Conservation (phyloP, 2,329 filamentous ascomycete genomes). For the Venturia aucupariae region DNA sequence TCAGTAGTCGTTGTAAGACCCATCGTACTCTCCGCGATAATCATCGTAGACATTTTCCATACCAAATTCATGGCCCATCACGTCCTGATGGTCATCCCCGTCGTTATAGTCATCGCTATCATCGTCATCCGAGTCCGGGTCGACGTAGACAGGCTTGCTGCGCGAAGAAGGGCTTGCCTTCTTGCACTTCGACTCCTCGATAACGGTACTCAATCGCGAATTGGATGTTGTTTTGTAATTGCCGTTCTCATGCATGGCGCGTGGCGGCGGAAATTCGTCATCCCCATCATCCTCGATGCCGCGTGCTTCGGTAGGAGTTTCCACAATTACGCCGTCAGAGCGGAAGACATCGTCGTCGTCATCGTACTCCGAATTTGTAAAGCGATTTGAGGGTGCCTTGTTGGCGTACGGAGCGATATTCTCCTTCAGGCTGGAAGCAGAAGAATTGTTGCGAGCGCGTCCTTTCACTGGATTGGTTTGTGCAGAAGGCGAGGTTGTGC, state of each 20-base stretch:
- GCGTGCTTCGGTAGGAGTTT: slow-evolving; percentile 2
- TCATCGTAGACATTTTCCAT: slow-evolving; percentile 4
- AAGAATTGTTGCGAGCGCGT: not conserved
- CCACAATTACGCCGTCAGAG: not conserved
- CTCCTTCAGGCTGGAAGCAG: not conserved
- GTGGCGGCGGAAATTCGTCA: not conserved
- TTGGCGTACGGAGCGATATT: not conserved
- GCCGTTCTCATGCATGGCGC: not conserved
- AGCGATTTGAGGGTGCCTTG: not conserved
- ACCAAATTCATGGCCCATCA: not conserved
- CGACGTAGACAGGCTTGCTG: not conserved
- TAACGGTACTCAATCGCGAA: not conserved
- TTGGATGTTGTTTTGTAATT: slow-evolving; percentile 2
- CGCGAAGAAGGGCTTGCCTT: not conserved
- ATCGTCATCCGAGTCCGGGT: not conserved
- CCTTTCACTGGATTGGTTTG: not conserved
- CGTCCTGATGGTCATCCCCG: not conserved
- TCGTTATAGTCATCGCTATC: not conserved
- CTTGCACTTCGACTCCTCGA: not conserved
- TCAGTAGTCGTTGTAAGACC: slow-evolving; percentile 3
- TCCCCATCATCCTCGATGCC: slow-evolving; percentile 2
- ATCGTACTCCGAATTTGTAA: not conserved
- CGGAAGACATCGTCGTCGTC: slow-evolving; percentile 1
- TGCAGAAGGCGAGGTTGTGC: not conserved
- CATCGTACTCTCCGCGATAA: not conserved